Conservation (phyloP, 306 rosid species). For the Pyrus betulifolia region DNA sequence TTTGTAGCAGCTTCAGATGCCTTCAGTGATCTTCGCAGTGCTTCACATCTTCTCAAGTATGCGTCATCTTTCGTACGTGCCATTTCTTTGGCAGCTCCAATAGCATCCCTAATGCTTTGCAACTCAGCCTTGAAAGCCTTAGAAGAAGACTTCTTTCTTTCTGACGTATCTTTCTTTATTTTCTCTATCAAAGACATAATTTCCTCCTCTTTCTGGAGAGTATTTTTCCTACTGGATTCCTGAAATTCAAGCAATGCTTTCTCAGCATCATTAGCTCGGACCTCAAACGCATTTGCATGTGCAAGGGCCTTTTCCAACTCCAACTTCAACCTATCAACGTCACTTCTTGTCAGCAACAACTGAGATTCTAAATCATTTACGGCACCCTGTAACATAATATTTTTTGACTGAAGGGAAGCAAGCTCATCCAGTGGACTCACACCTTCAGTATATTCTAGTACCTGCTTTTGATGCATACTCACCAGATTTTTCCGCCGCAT, state of each 20-base stretch:
- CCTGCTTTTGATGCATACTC: slow-evolving; percentile 36
- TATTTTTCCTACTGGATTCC: slow-evolving; percentile 39
- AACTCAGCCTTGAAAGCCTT: slow-evolving; percentile 58
- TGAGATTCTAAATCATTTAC: slow-evolving; percentile 53
- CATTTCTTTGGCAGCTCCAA: slow-evolving; percentile 60
- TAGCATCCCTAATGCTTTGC: slow-evolving; percentile 51
- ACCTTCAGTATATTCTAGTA: slow-evolving; percentile 32
- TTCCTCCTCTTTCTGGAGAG: slow-evolving; percentile 44
- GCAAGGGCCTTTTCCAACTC: slow-evolving; percentile 41
- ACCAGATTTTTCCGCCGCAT: slow-evolving; percentile 53
- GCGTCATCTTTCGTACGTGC: slow-evolving; percentile 45
- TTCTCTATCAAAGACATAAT: slow-evolving; percentile 53
- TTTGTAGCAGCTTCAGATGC: slow-evolving; percentile 53
- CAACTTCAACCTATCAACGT: slow-evolving; percentile 45
- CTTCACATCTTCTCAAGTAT: slow-evolving; percentile 62
- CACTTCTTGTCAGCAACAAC: slow-evolving; percentile 38
- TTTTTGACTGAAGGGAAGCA: slow-evolving; percentile 45
- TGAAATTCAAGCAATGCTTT: slow-evolving; percentile 47
- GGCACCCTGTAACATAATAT: slow-evolving; percentile 43
- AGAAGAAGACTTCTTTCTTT: slow-evolving; percentile 42
- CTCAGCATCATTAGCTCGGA: slow-evolving; percentile 51
- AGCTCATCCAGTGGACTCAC: slow-evolving; percentile 41
- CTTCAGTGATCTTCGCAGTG: slow-evolving; percentile 55
- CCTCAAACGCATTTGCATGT: slow-evolving; percentile 37
- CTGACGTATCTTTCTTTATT: slow-evolving; percentile 50